A percentile compares a stretch with the other conserved stretches of the same genome.
These are phyloP conservation scores for Fistulinella prunicolor DNA, from an alignment of 768 basidiomycete species.

Conservation along the genomic window DNA sequence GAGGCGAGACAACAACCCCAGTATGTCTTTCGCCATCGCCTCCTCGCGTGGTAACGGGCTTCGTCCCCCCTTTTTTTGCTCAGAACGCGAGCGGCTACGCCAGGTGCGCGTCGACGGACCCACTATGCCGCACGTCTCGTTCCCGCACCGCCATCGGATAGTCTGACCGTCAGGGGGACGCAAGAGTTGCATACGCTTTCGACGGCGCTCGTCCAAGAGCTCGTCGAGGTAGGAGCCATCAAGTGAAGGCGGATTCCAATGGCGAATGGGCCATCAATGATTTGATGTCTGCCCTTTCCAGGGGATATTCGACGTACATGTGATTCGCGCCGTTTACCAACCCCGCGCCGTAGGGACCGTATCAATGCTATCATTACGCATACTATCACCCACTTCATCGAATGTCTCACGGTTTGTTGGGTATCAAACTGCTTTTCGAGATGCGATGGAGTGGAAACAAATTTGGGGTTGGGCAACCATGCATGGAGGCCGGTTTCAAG, in stretches of 20 bases:
- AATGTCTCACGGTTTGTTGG: constrained; percentile 79
- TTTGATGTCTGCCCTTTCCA: constrained; percentile 74
- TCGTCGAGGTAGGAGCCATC: constrained; percentile 79
- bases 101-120: constrained; percentile 59
- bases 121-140: too few relatives aligned
- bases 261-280: constrained; percentile 87
- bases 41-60: too few relatives aligned
- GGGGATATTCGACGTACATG: constrained; percentile 74
- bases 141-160: constrained; percentile 21
- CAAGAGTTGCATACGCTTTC: constrained; percentile 50
- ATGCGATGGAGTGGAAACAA: constrained; percentile 66
- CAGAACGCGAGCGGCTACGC: constrained; percentile 65
- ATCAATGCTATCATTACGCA: constrained; percentile 85
- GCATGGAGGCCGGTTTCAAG: constrained; percentile 67
- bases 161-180: constrained; percentile 36
- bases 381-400: constrained; percentile 76
- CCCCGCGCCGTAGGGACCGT: constrained; percentile 56
- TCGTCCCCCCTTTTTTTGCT: too few relatives aligned
- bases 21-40: too few relatives aligned
- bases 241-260: constrained; percentile 69
- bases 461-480: constrained; percentile 74
- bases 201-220: constrained; percentile 66
- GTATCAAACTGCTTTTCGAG: constrained; percentile 80
- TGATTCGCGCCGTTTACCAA: too few relatives aligned
- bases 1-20: too few relatives aligned